Evolutionary conservation across 2,329 filamentous ascomycete species (phyloP).

Genomic region (Ceratocystis ficicola): DNA sequence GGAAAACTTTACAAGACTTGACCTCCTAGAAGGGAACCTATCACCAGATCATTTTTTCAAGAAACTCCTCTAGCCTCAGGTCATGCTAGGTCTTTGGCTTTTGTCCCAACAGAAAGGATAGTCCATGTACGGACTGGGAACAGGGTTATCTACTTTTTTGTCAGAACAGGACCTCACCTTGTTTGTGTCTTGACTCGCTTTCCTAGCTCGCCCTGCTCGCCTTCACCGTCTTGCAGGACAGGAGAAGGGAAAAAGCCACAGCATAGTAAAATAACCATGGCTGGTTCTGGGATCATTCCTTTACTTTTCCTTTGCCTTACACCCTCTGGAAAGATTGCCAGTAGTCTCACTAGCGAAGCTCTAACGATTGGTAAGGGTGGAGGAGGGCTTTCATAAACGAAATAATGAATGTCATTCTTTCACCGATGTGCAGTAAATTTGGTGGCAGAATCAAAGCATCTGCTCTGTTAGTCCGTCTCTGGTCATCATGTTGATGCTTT

Average conservation of each 20-base stretch:
- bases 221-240: background rate
- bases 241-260: slow-evolving; percentile 4
- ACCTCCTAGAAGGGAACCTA: background rate
- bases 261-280: background rate
- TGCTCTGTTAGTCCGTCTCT: background rate
- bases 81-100: background rate
- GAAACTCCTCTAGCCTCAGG: background rate
- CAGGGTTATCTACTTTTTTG: background rate
- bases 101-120: slow-evolving; percentile 10
- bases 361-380: background rate
- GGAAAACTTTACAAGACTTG: no score
- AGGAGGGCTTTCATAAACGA: background rate
- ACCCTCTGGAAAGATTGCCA: background rate
- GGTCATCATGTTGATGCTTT: background rate
- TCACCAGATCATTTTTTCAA: background rate
- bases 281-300: background rate
- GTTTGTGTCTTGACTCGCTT: background rate
- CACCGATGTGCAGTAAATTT: background rate
- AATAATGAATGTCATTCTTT: background rate
- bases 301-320: background rate
- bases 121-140: slow-evolving; percentile 5
- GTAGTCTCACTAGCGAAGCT: background rate
- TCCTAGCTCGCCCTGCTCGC: background rate
- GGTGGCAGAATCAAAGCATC: background rate
- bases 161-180: background rate